Base-by-base conservation (phyloP, 139 green algal genomes). In the Coccomyxa sp. region DNA sequence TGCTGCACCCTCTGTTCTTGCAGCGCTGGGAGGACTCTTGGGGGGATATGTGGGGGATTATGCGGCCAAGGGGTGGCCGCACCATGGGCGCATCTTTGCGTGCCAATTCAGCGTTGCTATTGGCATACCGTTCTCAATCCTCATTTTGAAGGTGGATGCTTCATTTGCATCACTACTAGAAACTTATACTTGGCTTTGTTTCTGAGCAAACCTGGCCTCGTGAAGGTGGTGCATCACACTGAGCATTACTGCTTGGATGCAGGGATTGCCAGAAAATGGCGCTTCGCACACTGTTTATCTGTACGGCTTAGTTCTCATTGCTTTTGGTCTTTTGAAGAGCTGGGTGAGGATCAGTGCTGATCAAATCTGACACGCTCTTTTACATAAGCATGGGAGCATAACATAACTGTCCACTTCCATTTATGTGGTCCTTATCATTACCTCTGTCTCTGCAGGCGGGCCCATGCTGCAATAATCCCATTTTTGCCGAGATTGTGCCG, bases 401-500 rank as follows among this genome's bases (percentile, higher is more conserved):
- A 7, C n/a, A n/a, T 11, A 51, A 51, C 3, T 7, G 38, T 51
- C 7, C 3, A 11, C 38, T 51, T 51, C 38, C 38, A 51, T 3
- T 11, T 51, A 51, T 51, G 38, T 51, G 38, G 38, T 51, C 38
- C 7, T 51, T 7, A 51, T 7, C 38, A 51, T 11, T 51, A 51
- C 7, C 38, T 51, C 3, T 51, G 38, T 51, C 3, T 18, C 75
- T 79, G 75, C 75, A 79, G 75, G 75, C 75, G 17, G 13, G 13
- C 11, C 75, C 75, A 18, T 45, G 30, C 16, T 74, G 89, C 80
- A 95, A 93, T 85, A 94, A 91, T 84, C 88, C 91, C 32, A 88
- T 92, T 18, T 97, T 97, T 88, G 91, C 93, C 21, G 92, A 96
- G 85, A 93, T 97, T 68, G 92, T 96, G 25, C 93, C 93, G 0